These are phyloP conservation scores for Triglochin maritima DNA, from an alignment of 106 monocot genomes.

Conservation along the genomic window DNA sequence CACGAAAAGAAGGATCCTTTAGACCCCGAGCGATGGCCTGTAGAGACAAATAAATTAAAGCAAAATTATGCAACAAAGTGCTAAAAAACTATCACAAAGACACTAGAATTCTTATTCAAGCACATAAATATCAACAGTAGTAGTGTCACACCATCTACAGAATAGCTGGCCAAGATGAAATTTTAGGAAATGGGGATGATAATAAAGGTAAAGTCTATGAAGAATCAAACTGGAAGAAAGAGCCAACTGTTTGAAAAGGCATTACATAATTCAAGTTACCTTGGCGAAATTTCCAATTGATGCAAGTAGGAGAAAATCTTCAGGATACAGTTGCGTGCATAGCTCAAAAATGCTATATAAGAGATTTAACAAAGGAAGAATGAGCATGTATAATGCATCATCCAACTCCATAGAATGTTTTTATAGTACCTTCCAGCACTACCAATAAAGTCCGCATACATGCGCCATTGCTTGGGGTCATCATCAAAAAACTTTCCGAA, in stretches of 20 bases:
- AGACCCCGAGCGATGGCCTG: constrained; percentile 81
- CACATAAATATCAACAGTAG: too few relatives aligned
- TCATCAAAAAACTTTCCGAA: constrained; percentile 90
- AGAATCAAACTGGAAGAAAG: not conserved
- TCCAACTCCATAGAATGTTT: not conserved
- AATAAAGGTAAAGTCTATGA: not conserved
- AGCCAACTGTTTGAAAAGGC: not conserved
- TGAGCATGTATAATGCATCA: not conserved
- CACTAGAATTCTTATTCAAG: not conserved
- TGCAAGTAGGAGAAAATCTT: constrained; percentile 80
- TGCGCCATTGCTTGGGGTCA: constrained; percentile 94
- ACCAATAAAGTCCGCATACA: constrained; percentile 98
- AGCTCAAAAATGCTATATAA: constrained; percentile 86
- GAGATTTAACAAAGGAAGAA: not conserved
- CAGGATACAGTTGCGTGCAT: constrained; percentile 68
- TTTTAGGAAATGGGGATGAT: not conserved
- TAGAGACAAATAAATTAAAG: not conserved
- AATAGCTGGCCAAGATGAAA: too few relatives aligned
- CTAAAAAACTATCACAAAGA: constrained; percentile 1
- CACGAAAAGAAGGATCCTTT: constrained; percentile 89
- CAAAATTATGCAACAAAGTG: not conserved
- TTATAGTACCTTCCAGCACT: constrained; percentile 80
- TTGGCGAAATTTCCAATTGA: constrained; percentile 85
- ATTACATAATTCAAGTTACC: constrained; percentile 31
- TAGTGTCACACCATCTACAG: too few relatives aligned